Conservation (phyloP, 331 rosid species). For the Quercus tomentella region DNA sequence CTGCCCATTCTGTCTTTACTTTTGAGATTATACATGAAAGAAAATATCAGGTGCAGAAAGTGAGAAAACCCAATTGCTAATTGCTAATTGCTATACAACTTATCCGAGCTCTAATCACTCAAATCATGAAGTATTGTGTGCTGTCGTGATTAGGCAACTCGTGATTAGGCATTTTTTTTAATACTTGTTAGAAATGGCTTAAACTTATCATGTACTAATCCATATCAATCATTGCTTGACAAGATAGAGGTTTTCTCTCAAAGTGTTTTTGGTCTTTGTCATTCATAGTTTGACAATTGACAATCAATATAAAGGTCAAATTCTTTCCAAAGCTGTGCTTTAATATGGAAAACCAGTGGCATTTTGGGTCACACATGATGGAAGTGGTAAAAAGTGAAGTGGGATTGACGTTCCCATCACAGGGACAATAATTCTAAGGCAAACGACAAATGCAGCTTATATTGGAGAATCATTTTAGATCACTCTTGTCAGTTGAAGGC, state of each 20-base stretch:
- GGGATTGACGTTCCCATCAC: constrained; percentile 29
- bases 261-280: not conserved
- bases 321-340: not conserved
- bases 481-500: constrained; percentile 16
- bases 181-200: not conserved
- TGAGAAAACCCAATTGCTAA: no score
- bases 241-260: not conserved
- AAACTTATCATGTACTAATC: not conserved
- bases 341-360: not conserved
- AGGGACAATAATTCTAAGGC: constrained; percentile 29
- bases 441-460: constrained; percentile 10
- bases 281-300: not conserved
- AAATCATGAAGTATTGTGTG: no score
- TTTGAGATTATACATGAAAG: no score
- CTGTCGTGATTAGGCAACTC: not conserved
- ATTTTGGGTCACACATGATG: constrained; percentile 16
- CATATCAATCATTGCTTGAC: not conserved
- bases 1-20: no score
- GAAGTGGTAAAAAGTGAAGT: constrained; percentile 4
- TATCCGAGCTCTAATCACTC: no score
- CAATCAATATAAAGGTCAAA: not conserved
- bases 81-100: no score
- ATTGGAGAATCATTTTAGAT: constrained; percentile 28
- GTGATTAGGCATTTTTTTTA: not conserved
- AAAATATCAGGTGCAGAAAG: no score